Percentiles rank a stretch among this genome's conserved stretches.
phyloP scores from a whole-genome alignment of 176 grass and related monocot genomes.

The Zizania latifolia region DNA sequence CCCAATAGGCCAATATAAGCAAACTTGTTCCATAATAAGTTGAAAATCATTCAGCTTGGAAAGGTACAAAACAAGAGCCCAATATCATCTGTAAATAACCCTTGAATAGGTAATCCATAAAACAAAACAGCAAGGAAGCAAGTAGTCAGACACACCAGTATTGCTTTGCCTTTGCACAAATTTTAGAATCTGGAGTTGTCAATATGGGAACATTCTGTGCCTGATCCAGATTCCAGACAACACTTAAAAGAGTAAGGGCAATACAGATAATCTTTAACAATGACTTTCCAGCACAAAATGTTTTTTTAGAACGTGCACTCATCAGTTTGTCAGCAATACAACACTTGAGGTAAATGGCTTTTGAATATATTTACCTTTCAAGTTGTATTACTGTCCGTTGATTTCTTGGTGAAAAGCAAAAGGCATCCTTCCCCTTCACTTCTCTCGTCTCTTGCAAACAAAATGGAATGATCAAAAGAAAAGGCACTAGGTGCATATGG shows the following conservation, averaged over 20 bases:
- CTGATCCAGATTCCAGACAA: background rate
- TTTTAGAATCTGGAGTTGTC: background rate
- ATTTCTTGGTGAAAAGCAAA: slow-evolving; percentile 50
- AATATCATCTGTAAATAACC: background rate
- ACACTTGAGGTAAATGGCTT: slow-evolving; percentile 26
- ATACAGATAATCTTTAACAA: background rate
- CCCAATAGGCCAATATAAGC: background rate
- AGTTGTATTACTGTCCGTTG: slow-evolving; percentile 39
- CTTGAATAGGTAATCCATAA: background rate
- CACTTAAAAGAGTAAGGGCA: background rate
- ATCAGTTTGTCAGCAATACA: slow-evolving; percentile 26
- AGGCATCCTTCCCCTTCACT: slow-evolving; percentile 57
- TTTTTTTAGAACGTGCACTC: background rate
- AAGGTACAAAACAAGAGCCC: background rate
- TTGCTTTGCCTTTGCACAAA: background rate
- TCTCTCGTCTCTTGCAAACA: slow-evolving; percentile 94
- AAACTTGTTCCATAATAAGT: background rate
- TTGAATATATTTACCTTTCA: slow-evolving; percentile 50
- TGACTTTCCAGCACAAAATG: background rate
- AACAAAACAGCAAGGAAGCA: background rate
- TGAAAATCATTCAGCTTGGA: background rate
- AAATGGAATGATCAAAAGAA: slow-evolving; percentile 96
- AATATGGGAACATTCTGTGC: background rate
- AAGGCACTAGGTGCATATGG: slow-evolving; percentile 38
- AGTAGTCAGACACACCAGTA: background rate